Conservation (phyloP, 106 monocot species). For the Cymbidium sinense region DNA sequence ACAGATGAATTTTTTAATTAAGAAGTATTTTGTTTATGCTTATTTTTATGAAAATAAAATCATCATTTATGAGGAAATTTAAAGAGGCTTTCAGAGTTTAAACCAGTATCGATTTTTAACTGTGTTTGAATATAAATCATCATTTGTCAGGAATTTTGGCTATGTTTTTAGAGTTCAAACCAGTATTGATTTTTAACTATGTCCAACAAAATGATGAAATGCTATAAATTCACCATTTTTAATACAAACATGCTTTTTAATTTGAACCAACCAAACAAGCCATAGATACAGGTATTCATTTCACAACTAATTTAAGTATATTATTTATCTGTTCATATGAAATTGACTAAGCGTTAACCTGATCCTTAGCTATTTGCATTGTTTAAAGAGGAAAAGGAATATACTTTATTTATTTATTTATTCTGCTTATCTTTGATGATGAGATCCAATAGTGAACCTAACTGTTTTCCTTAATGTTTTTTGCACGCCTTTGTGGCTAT, state of each 20-base stretch:
- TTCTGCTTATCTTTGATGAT: too few relatives aligned
- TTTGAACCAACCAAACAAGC: background rate
- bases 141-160: too few relatives aligned
- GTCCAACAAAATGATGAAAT: background rate
- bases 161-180: background rate
- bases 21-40: background rate
- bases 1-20: background rate
- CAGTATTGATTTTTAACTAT: background rate
- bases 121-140: too few relatives aligned
- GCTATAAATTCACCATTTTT: background rate
- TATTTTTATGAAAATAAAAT: background rate
- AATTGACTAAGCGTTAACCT: too few relatives aligned
- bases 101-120: too few relatives aligned
- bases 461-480: too few relatives aligned
- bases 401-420: too few relatives aligned
- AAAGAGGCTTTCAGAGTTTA: background rate
- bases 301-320: background rate
- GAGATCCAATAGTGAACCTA: too few relatives aligned
- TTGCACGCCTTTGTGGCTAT: too few relatives aligned
- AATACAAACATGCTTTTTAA: background rate
- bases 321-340: too few relatives aligned
- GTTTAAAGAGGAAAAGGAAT: too few relatives aligned
- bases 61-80: background rate
- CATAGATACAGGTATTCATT: background rate
- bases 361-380: too few relatives aligned